Conservation (phyloP, 2,329 filamentous ascomycete species). For the Chaetomiaceae sp. region DNA sequence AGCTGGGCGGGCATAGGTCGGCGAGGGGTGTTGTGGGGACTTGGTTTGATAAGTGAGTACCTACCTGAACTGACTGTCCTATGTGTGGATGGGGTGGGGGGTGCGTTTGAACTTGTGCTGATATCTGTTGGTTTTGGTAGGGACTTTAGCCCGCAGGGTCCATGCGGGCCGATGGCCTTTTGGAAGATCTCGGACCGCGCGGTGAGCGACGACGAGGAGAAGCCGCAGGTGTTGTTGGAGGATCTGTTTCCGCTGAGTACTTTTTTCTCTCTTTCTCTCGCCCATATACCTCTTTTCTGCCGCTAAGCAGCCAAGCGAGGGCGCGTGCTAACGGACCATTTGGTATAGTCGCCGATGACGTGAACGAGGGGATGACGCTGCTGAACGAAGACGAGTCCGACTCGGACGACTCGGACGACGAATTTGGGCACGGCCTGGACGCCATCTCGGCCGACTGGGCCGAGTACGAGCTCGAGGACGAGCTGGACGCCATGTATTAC, state of each 20-base stretch:
- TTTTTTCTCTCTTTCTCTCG: constrained; percentile 11
- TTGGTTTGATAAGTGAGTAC: constrained; percentile 67
- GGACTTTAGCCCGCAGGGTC: constrained; percentile 63
- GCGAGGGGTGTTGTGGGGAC: constrained; percentile 65
- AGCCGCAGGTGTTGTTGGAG: constrained; percentile 29
- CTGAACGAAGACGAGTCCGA: constrained; percentile 5
- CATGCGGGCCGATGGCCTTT: constrained; percentile 69
- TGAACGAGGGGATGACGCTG: constrained; percentile 7
- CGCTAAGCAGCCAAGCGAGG: too few relatives aligned
- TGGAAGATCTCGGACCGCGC: constrained; percentile 64
- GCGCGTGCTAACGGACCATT: neutral
- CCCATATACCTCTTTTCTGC: too few relatives aligned
- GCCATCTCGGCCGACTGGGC: constrained; percentile 1
- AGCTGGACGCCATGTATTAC: constrained; percentile 12
- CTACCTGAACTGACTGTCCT: neutral
- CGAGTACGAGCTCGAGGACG: constrained; percentile 14
- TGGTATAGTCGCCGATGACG: constrained; percentile 16
- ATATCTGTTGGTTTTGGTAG: constrained; percentile 30
- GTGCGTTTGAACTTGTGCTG: neutral
- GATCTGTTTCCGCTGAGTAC: constrained; percentile 27
- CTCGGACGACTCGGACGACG: constrained; percentile 19
- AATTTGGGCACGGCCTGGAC: constrained; percentile 3
- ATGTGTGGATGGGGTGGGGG: neutral
- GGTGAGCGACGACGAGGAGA: constrained; percentile 25
- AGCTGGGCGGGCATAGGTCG: constrained; percentile 62